These are phyloP conservation scores for Solanum medicagineum DNA, from an alignment of 257 asterid species.

Conservation along the genomic window DNA sequence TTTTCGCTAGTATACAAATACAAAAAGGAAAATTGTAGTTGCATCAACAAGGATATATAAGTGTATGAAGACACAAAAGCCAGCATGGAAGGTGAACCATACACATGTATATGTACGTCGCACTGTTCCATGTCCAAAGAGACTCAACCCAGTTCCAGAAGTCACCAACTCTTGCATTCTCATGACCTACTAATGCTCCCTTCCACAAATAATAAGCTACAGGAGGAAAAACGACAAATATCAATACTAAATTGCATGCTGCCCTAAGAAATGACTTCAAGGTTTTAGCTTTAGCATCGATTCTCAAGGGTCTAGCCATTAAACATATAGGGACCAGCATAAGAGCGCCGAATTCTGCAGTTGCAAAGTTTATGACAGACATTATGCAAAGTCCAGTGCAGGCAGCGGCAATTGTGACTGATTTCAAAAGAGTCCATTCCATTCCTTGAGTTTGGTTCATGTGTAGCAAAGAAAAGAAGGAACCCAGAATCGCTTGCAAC, in stretches of 20 bases:
- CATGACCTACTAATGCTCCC: conserved; percentile 48
- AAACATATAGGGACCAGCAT: conserved; percentile 81
- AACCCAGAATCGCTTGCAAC: conserved; percentile 20
- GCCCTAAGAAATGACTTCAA: conserved; percentile 21
- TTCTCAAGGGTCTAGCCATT: conserved; percentile 49
- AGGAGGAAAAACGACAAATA: conserved; percentile 55
- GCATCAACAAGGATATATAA: conserved; percentile 33
- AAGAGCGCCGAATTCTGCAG: conserved; percentile 86
- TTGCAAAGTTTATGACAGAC: conserved; percentile 89
- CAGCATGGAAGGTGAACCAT: conserved; percentile 93
- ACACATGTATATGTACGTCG: conserved; percentile 66
- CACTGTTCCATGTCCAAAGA: conserved; percentile 91
- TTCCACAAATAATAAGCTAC: conserved; percentile 26
- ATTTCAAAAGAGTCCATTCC: conserved; percentile 70
- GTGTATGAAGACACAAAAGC: conserved; percentile 58
- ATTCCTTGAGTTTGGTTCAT: conserved; percentile 12
- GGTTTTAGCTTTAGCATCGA: conserved; percentile 9
- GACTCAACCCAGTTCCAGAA: conserved; percentile 85
- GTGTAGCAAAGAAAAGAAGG: conserved; percentile 7
- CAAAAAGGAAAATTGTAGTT: background rate
- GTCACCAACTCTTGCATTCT: conserved; percentile 35
- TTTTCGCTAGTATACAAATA: conserved; percentile 11
- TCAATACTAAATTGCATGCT: conserved; percentile 29
- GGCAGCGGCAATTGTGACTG: conserved; percentile 65
- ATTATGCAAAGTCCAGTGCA: conserved; percentile 80